A percentile compares a stretch with the other conserved stretches of the same genome.
These are phyloP conservation scores for Fusarium sp. DNA, from an alignment of 2,329 filamentous ascomycete species.

Conservation along the genomic window DNA sequence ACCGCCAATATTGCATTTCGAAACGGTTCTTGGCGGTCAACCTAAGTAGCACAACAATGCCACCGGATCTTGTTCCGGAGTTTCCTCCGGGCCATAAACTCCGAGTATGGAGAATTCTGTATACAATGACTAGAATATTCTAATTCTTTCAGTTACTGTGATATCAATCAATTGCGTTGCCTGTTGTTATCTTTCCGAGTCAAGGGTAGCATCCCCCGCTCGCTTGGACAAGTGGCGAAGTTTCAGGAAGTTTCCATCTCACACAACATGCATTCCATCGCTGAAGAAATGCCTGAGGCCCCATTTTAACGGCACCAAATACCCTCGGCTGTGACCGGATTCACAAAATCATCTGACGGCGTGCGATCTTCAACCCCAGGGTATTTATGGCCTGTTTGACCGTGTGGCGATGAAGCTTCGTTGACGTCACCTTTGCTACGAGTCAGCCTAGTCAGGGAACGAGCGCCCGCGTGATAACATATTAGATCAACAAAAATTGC, in stretches of 20 bases:
- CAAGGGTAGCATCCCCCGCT: background rate
- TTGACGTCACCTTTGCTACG: conserved; percentile 29
- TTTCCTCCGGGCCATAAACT: background rate
- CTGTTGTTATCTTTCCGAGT: background rate
- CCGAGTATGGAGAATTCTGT: background rate
- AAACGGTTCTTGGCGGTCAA: background rate
- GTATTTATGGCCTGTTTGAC: background rate
- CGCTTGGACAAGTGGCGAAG: conserved; percentile 9
- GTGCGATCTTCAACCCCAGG: background rate
- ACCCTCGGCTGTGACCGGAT: conserved; percentile 17
- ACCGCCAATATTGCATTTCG: background rate
- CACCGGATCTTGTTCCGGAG: background rate
- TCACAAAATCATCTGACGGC: conserved; percentile 6
- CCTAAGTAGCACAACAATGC: background rate
- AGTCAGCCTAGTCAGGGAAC: background rate
- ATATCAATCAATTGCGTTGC: background rate
- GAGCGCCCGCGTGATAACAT: background rate
- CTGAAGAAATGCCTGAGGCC: conserved; percentile 18
- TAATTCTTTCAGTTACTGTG: background rate
- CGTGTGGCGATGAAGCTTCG: background rate
- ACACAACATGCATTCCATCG: background rate
- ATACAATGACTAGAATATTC: background rate
- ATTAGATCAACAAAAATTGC: background rate
- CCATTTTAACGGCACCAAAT: background rate
- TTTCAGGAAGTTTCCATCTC: conserved; percentile 16